phyloP scores from a whole-genome alignment of 1,284 basidiomycete genomes.

The Ustilago curta region DNA sequence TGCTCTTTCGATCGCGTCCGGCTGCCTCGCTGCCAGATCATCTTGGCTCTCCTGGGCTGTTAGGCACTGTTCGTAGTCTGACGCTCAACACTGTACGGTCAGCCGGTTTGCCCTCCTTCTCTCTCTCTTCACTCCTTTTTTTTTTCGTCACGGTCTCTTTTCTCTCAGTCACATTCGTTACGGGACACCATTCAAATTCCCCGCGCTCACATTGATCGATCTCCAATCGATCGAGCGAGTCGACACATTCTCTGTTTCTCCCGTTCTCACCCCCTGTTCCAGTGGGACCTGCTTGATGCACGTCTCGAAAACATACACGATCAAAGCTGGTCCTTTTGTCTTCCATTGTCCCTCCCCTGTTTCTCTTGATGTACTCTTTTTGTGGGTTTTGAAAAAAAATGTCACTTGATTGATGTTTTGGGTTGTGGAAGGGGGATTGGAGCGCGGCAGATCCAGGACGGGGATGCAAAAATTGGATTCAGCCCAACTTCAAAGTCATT shows the following conservation, averaged over 20 bases:
- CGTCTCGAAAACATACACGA: not conserved
- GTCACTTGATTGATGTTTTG: constrained; percentile 3
- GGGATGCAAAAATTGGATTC: too few relatives aligned
- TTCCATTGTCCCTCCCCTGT: not conserved
- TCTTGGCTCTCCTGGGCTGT: not conserved
- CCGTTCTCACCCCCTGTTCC: not conserved
- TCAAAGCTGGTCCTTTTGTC: not conserved
- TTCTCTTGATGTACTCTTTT: not conserved
- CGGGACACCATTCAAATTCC: constrained; percentile 12
- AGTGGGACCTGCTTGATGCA: constrained; percentile 8
- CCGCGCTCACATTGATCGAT: not conserved
- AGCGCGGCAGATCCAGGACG: too few relatives aligned
- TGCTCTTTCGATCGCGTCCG: not conserved
- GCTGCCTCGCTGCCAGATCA: not conserved
- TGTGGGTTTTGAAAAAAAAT: not conserved
- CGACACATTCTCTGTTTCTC: not conserved
- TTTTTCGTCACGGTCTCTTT: not conserved
- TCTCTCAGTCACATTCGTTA: constrained; percentile 2
- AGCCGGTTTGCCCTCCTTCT: not conserved
- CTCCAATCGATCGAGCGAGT: not conserved
- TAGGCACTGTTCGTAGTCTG: not conserved
- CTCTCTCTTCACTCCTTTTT: not conserved
- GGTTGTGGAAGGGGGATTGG: too few relatives aligned
- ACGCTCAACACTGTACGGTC: constrained; percentile 1
- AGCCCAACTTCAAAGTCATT: too few relatives aligned